Evolutionary conservation across 768 basidiomycete genomes (phyloP).

Genomic region (Lactarius hengduanensis): DNA sequence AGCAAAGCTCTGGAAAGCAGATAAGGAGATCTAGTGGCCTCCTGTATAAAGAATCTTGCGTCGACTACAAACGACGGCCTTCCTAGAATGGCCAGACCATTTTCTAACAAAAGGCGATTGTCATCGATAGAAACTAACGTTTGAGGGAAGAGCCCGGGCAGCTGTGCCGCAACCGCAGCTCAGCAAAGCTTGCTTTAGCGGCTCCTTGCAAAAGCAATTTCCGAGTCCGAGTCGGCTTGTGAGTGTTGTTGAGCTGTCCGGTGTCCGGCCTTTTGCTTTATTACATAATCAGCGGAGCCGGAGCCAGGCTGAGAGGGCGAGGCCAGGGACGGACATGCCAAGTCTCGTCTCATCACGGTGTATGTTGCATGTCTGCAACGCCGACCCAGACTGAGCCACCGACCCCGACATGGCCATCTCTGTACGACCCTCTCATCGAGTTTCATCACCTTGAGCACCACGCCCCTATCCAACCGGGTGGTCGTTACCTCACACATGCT

Average conservation of each 20-base stretch:
- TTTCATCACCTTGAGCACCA: conserved; percentile 26
- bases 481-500: conserved; percentile 21
- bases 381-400: conserved; percentile 5
- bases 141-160: neutral
- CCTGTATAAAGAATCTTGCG: neutral
- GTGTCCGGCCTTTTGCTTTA: neutral
- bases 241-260: neutral
- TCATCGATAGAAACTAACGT: neutral
- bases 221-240: neutral
- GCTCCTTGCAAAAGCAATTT: neutral
- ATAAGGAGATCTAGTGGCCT: neutral
- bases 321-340: neutral
- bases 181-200: neutral
- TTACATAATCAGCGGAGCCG: neutral
- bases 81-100: neutral
- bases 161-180: no score
- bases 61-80: neutral
- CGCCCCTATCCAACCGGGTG: conserved; percentile 22
- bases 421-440: conserved; percentile 28
- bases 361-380: conserved; percentile 11
- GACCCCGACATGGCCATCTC: conserved; percentile 27
- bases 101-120: neutral
- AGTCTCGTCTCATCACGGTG: conserved; percentile 5
- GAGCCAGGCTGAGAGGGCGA: neutral
- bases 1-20: neutral